Base-by-base conservation (phyloP, 1,284 basidiomycete genomes). In the Porogramme epimiltina region DNA sequence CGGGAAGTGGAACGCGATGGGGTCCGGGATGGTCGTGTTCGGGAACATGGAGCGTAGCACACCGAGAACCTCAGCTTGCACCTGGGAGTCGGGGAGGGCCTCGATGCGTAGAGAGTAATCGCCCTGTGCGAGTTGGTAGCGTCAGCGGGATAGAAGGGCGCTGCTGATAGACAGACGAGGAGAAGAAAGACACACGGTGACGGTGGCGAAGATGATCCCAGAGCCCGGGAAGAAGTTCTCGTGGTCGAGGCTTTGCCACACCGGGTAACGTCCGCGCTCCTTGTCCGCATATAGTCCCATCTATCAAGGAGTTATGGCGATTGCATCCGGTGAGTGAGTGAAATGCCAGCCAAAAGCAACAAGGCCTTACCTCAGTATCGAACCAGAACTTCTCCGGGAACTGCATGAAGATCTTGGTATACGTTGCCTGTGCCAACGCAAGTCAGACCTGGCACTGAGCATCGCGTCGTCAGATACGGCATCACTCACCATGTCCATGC, bases 331-430 rank as follows among this genome's bases (percentile, higher is more conserved):
- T n/a, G n/a, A n/a, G n/a, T n/a, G n/a, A n/a, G n/a, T n/a, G n/a
- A n/a, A n/a, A n/a, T n/a, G n/a, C n/a, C n/a, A n/a, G n/a, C n/a
- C n/a, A n/a, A n/a, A n/a, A n/a, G n/a, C n/a, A n/a, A n/a, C n/a
- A 40, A 19, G 23, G 22, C 10, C 55, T 64, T 46, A 60, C 84
- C 77, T 88, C 75, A 0, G 82, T 83, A 42, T 82, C 75, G 52
- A 85, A 85, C 87, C 87, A 89, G 67, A 88, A 89, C 38, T 84
- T 84, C 47, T 77, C 63, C 0, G 79, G 73, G 61, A 88, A 89
- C 57, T 84, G 76, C 33, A 89, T 60, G 66, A 88, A 89, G 37
- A 89, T 85, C 69, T 88, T 89, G 2, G 85, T 87, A 58, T 85
- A 89, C 3, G 78, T 84, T 1, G 75, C 76, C 77, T 79, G 37